phyloP scores from a whole-genome alignment of 768 basidiomycete species.

The Rubroboletus satanas region DNA sequence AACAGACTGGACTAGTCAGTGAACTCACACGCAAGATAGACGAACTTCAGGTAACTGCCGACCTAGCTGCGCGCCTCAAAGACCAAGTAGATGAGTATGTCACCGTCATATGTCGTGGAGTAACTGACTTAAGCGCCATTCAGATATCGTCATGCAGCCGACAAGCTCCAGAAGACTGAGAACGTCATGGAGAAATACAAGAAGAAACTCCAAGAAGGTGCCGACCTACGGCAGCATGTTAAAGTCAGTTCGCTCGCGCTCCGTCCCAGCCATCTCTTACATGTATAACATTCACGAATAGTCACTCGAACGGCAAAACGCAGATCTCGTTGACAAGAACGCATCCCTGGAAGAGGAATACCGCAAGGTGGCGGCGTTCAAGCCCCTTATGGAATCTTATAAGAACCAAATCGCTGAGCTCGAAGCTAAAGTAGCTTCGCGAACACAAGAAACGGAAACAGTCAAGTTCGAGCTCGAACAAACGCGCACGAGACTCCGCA shows the following conservation, averaged over 20 bases:
- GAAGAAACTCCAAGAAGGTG: constrained; percentile 94
- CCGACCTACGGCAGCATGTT: constrained; percentile 81
- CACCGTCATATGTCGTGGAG: background rate
- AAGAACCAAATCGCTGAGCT: constrained; percentile 81
- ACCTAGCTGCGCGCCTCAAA: constrained; percentile 75
- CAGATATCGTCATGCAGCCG: constrained; percentile 89
- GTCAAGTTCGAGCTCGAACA: constrained; percentile 77
- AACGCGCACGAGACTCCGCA: constrained; percentile 62
- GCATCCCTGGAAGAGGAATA: constrained; percentile 91
- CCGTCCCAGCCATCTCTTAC: background rate
- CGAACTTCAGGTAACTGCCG: constrained; percentile 74
- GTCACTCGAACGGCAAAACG: constrained; percentile 91
- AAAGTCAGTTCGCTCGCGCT: constrained; percentile 47
- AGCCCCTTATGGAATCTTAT: constrained; percentile 89
- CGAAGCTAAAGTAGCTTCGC: constrained; percentile 64
- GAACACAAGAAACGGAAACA: constrained; percentile 67
- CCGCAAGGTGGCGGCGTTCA: constrained; percentile 79
- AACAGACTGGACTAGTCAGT: constrained; percentile 59
- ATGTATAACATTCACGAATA: constrained; percentile 26
- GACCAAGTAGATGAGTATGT: constrained; percentile 91
- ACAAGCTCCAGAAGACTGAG: constrained; percentile 89
- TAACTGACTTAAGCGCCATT: background rate
- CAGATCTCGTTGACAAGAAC: constrained; percentile 86
- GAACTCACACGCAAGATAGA: constrained; percentile 79
- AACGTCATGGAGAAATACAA: constrained; percentile 99